Percentiles rank a stretch among this genome's conserved stretches.
phyloP scores from a whole-genome alignment of 140 eudicot genomes.

The Anethum foeniculum region DNA sequence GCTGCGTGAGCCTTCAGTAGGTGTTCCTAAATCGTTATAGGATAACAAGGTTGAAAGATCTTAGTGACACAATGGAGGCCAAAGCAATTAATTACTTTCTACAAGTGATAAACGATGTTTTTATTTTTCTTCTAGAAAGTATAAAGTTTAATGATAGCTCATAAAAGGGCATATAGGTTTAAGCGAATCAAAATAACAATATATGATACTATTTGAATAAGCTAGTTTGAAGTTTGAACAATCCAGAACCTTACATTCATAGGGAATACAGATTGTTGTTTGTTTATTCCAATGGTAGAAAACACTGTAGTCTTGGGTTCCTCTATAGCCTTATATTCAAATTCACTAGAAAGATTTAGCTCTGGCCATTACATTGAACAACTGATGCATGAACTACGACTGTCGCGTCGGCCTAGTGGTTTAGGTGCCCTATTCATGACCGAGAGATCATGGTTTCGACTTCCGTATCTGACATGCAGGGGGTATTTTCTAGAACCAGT shows the following conservation, averaged over 20 bases:
- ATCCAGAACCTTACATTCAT: background rate
- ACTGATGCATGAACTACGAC: background rate
- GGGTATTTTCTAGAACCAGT: too few relatives aligned
- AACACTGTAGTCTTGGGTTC: too few relatives aligned
- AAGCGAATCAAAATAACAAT: background rate
- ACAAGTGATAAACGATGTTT: background rate
- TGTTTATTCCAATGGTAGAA: background rate
- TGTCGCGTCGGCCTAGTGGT: too few relatives aligned
- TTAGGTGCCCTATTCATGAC: too few relatives aligned
- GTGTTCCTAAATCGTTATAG: too few relatives aligned
- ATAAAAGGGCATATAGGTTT: background rate
- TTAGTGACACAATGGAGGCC: too few relatives aligned
- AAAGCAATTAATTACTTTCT: too few relatives aligned
- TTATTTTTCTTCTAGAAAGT: background rate
- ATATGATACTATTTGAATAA: background rate
- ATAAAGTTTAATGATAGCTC: background rate
- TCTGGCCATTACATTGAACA: background rate
- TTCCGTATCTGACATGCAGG: too few relatives aligned
- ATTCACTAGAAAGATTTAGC: constrained; percentile 1
- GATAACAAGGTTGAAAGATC: too few relatives aligned
- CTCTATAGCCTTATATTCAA: background rate
- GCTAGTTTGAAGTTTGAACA: background rate
- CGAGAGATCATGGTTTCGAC: too few relatives aligned
- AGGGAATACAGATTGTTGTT: background rate
- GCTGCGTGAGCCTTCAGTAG: too few relatives aligned